These are phyloP conservation scores for Echria macrotheca DNA, from an alignment of 495 filamentous ascomycete species.

Conservation along the genomic window DNA sequence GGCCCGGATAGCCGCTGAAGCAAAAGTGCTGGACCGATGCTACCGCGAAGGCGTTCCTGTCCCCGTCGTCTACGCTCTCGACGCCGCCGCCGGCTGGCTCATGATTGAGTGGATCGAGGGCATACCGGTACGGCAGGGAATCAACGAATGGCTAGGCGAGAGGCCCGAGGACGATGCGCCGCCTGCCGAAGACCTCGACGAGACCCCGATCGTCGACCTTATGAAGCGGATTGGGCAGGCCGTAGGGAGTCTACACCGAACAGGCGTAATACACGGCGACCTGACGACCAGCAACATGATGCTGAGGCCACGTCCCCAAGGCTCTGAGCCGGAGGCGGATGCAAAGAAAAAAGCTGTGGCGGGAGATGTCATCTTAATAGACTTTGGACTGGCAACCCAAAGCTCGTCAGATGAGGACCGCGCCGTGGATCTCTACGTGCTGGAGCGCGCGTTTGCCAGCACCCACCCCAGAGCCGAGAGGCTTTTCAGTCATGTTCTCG, in stretches of 20 bases:
- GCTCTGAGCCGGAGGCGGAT: constrained; percentile 8
- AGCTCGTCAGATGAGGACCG: constrained; percentile 84
- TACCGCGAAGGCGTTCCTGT: constrained; percentile 70
- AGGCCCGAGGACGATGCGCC: constrained; percentile 37
- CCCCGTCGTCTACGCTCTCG: constrained; percentile 69
- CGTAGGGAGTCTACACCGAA: constrained; percentile 74
- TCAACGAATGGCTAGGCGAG: constrained; percentile 59
- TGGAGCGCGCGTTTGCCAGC: constrained; percentile 92
- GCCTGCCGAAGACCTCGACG: constrained; percentile 22
- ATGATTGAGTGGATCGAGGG: constrained; percentile 88
- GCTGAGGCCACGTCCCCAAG: constrained; percentile 45
- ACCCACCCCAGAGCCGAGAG: constrained; percentile 85
- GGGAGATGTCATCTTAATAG: constrained; percentile 85
- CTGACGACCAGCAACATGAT: constrained; percentile 98
- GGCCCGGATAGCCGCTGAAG: constrained; percentile 79
- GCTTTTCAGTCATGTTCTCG: constrained; percentile 59
- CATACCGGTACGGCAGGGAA: constrained; percentile 55
- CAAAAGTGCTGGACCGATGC: constrained; percentile 72
- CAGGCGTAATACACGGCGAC: constrained; percentile 88
- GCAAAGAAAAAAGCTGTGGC: constrained; percentile 32
- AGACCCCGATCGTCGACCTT: constrained; percentile 42
- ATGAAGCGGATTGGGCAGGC: constrained; percentile 68
- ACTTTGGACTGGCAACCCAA: constrained; percentile 88
- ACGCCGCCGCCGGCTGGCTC: constrained; percentile 73
- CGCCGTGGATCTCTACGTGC: constrained; percentile 93